Conservation (phyloP, 2,329 filamentous ascomycete species). For the Trichoderma sp. region DNA sequence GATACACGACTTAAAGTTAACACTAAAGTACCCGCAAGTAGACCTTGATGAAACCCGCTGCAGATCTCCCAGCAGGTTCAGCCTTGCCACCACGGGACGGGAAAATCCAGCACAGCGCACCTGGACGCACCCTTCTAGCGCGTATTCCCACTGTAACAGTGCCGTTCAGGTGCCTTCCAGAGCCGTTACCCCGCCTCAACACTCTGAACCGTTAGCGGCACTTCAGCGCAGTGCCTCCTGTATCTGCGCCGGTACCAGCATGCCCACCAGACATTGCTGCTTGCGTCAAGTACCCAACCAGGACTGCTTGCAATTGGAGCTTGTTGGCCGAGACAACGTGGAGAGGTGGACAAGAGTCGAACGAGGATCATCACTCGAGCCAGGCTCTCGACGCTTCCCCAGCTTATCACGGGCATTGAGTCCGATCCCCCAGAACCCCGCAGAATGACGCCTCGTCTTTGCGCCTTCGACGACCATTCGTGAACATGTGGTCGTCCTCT, state of each 20-base stretch:
- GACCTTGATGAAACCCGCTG: neutral
- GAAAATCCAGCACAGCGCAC: neutral
- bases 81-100: constrained; percentile 14
- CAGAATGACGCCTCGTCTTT: constrained; percentile 40
- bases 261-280: neutral
- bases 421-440: constrained; percentile 28
- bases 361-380: constrained; percentile 20
- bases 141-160: neutral
- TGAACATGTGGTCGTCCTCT: constrained; percentile 66
- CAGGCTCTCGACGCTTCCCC: neutral
- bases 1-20: neutral
- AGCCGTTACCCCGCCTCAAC: constrained; percentile 26
- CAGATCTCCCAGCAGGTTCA: neutral
- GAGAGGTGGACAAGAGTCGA: constrained; percentile 17
- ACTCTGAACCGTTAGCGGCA: constrained; percentile 10
- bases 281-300: neutral
- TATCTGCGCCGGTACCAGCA: neutral
- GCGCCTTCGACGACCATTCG: constrained; percentile 35
- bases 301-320: constrained; percentile 11
- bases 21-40: neutral
- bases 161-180: constrained; percentile 21
- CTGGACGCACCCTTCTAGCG: constrained; percentile 2
- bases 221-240: constrained; percentile 11
- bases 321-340: constrained; percentile 18
- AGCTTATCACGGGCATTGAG: constrained; percentile 11